Conservation (phyloP, 495 filamentous ascomycete genomes). For the Aspergillus incahuasiensis region DNA sequence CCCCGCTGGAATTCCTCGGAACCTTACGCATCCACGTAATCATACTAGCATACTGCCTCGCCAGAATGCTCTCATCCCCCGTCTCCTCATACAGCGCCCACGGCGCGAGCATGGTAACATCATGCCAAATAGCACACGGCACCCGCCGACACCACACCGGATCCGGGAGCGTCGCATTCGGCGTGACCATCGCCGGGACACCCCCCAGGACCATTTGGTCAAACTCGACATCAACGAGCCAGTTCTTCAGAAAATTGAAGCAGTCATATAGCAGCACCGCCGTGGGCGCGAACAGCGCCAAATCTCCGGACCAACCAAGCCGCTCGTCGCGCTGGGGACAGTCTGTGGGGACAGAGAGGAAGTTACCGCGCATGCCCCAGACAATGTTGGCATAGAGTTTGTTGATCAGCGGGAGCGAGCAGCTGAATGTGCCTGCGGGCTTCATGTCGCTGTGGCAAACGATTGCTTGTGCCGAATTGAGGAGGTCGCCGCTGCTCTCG, state of each 20-base stretch:
- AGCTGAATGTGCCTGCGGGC: neutral
- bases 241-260: slow-evolving; percentile 48
- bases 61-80: slow-evolving; percentile 38
- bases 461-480: neutral
- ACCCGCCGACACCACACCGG: neutral
- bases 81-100: slow-evolving; percentile 41
- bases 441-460: neutral
- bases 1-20: neutral
- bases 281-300: slow-evolving; percentile 47
- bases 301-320: slow-evolving; percentile 55
- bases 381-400: slow-evolving; percentile 36
- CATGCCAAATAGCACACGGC: slow-evolving; percentile 45
- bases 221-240: slow-evolving; percentile 41
- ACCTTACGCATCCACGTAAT: neutral
- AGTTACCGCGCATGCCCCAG: slow-evolving; percentile 54
- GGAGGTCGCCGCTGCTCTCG: neutral
- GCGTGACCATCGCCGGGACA: neutral
- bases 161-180: neutral
- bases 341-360: slow-evolving; percentile 51
- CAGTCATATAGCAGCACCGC: slow-evolving; percentile 19
- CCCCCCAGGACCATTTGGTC: neutral
- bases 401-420: neutral
- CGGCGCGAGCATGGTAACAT: slow-evolving; percentile 42
- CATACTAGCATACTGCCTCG: neutral
- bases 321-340: slow-evolving; percentile 56